These are phyloP conservation scores for Hydnomerulius pinastri DNA, from an alignment of 768 basidiomycete species.

Conservation along the genomic window DNA sequence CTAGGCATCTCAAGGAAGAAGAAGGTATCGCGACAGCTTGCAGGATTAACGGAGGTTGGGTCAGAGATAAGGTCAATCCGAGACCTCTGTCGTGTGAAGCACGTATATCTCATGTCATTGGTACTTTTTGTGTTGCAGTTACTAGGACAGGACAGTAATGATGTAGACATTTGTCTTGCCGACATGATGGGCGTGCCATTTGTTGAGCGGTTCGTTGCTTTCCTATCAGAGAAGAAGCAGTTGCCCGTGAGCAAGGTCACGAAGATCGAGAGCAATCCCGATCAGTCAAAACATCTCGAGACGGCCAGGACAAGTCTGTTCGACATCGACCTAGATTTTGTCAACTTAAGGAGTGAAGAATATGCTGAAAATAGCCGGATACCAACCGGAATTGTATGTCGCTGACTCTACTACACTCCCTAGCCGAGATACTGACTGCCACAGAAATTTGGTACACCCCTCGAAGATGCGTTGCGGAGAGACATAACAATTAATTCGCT, in stretches of 20 bases:
- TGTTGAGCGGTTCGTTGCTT: slow-evolving; percentile 74
- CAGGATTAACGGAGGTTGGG: slow-evolving; percentile 98
- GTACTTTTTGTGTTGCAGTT: slow-evolving; percentile 49
- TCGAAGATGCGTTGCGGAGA: slow-evolving; percentile 86
- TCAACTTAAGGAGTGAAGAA: slow-evolving; percentile 90
- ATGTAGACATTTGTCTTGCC: slow-evolving; percentile 90
- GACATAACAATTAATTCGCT: slow-evolving; percentile 96
- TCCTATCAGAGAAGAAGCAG: slow-evolving; percentile 36
- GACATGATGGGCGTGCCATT: slow-evolving; percentile 91
- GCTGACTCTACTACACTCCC: not conserved
- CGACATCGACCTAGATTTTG: slow-evolving; percentile 87
- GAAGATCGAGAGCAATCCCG: slow-evolving; percentile 91
- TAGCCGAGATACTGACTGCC: slow-evolving; percentile 1
- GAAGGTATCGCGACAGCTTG: slow-evolving; percentile 64
- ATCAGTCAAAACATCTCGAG: slow-evolving; percentile 97
- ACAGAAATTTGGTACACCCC: slow-evolving; percentile 88
- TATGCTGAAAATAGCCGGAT: slow-evolving; percentile 89
- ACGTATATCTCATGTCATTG: slow-evolving; percentile 14
- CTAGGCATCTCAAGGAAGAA: slow-evolving; percentile 51
- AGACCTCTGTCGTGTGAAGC: slow-evolving; percentile 6
- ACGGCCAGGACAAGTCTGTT: slow-evolving; percentile 85
- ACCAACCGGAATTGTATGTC: slow-evolving; percentile 79
- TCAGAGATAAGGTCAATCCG: slow-evolving; percentile 86
- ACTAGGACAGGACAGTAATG: slow-evolving; percentile 78
- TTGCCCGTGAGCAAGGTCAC: slow-evolving; percentile 54